Base-by-base conservation (phyloP, 495 filamentous ascomycete species). In the Penicillium manginii region DNA sequence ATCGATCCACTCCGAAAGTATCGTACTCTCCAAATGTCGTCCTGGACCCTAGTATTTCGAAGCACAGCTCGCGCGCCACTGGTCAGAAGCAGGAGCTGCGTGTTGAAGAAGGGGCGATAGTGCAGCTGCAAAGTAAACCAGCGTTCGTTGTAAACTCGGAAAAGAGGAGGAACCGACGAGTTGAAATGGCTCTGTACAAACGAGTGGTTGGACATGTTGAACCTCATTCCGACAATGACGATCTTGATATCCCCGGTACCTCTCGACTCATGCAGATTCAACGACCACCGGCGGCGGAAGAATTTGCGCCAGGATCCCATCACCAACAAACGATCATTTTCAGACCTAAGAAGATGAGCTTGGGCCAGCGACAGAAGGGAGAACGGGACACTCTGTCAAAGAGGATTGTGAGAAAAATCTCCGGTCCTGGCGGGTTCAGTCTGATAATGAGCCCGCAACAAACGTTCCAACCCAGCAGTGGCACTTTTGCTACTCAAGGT, bases 401-500 rank as follows among this genome's bases (percentile, higher is more conserved):
- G 21, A 14, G 45, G 15, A 10, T 22, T 26, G 21, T 14, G 45
- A 22, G 22, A 26, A 47, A 26, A 21, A 47, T 47, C 22, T 47
- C 22, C 45, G n/a, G 21, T 14, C 10, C 22, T 26, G 45, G 45
- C 18, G 8, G 18, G 2, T 47, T 23, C 14, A n/a, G 5, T 23
- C 5, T 47, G 18, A 9, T 47, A 2, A 47, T 82, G 75, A 73
- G 79, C 53, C 75, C 81, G 7, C 62, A 60, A 21, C 78, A 83
- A 35, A 45, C 50, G 3, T 81, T 81, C 60, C 67, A 83, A 52
- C 18, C 63, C 2, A 43, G 50, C 7, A 75, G 60, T 40, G 80
- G 81, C 15, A 84, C 80, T 10, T 84, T 83, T 58, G 70, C 70
- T 5, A 77, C 76, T 12, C 40, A 43, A 9, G n/a, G 40, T 43